Percentiles rank a stretch among this genome's conserved stretches.
These are phyloP conservation scores for Termitomyces sp. DNA, from an alignment of 1,284 basidiomycete species.

Conservation along the genomic window DNA sequence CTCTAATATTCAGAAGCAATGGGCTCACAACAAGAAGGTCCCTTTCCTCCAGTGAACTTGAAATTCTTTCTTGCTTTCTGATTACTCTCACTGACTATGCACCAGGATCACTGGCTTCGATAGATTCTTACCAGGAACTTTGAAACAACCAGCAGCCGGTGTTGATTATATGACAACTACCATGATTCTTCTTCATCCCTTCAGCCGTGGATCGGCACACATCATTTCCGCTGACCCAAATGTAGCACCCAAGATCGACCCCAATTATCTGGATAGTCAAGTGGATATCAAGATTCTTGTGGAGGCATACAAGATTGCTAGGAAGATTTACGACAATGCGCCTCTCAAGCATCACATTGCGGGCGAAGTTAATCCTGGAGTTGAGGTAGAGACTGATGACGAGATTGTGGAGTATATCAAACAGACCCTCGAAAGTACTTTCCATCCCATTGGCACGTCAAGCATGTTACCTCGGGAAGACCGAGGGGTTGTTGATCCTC, in stretches of 20 bases:
- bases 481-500: constrained; percentile 12
- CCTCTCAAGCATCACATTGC: neutral
- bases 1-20: neutral
- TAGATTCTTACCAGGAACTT: too few species aligned
- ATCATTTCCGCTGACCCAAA: constrained; percentile 34
- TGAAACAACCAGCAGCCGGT: constrained; percentile 3
- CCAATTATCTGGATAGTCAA: constrained; percentile 19
- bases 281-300: constrained; percentile 9
- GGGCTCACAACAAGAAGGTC: neutral
- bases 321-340: neutral
- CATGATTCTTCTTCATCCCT: constrained; percentile 2
- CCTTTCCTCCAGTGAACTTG: constrained; percentile 2
- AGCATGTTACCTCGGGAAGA: constrained; percentile 11
- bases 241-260: constrained; percentile 37
- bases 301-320: neutral
- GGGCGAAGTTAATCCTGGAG: constrained; percentile 5
- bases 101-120: too few species aligned
- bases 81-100: too few species aligned
- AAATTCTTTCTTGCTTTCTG: too few species aligned
- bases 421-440: constrained; percentile 2
- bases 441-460: constrained; percentile 16
- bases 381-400: constrained; percentile 1
- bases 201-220: constrained; percentile 25
- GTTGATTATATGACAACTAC: neutral
- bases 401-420: constrained; percentile 1